Conservation (phyloP, 1,139 yeast species). For the Pichia sp. region DNA sequence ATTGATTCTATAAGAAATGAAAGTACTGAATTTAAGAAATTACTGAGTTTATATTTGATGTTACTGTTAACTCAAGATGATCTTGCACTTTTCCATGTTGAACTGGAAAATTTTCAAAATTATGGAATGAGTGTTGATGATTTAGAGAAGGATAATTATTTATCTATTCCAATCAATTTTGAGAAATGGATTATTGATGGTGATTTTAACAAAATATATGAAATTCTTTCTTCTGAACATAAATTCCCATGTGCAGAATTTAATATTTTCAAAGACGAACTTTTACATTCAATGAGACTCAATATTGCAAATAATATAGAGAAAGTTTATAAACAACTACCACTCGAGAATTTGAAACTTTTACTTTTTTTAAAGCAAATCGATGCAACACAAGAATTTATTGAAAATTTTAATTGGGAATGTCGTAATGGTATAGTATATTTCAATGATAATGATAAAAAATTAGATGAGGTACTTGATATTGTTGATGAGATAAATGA, state of each 20-base stretch:
- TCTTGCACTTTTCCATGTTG: conserved; percentile 83
- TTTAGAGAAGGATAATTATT: conserved; percentile 49
- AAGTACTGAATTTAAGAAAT: conserved; percentile 63
- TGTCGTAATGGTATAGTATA: conserved; percentile 51
- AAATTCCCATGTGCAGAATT: conserved; percentile 51
- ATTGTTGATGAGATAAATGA: conserved; percentile 29
- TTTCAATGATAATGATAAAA: conserved; percentile 36
- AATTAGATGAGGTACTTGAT: conserved; percentile 12
- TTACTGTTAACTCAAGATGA: conserved; percentile 75
- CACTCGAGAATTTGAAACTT: conserved; percentile 76
- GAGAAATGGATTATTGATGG: conserved; percentile 97
- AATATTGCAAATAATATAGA: conserved; percentile 89
- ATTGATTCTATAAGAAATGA: conserved; percentile 36
- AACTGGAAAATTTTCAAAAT: conserved; percentile 65
- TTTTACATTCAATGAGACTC: conserved; percentile 67
- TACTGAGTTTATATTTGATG: conserved; percentile 70
- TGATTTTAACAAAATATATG: conserved; percentile 88
- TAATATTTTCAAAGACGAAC: conserved; percentile 51
- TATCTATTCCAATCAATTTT: conserved; percentile 78
- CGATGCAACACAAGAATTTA: conserved; percentile 54
- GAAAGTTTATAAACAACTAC: conserved; percentile 66
- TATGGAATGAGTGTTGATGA: conserved; percentile 44
- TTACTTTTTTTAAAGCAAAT: conserved; percentile 67
- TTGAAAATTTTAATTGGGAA: conserved; percentile 59
- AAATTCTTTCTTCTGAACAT: conserved; percentile 42